These are phyloP conservation scores for Phoma sp. DNA, from an alignment of 2,329 filamentous ascomycete species.

Conservation along the genomic window DNA sequence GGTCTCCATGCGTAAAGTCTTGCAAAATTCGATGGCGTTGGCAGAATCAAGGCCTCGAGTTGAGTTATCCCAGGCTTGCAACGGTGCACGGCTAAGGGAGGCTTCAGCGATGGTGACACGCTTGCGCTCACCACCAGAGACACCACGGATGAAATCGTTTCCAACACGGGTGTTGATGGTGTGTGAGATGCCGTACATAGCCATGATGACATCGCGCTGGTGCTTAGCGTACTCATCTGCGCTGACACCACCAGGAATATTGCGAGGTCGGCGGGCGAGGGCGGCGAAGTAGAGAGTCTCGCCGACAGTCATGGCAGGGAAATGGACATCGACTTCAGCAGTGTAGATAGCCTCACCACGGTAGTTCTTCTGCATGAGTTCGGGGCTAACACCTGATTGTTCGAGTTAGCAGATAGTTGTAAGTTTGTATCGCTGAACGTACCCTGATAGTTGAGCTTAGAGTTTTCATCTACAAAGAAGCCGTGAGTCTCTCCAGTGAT, in stretches of 20 bases:
- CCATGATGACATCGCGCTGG: slow-evolving; percentile 73
- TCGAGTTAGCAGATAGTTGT: slow-evolving; percentile 13
- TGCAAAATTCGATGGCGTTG: slow-evolving; percentile 77
- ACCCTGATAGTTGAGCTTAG: slow-evolving; percentile 84
- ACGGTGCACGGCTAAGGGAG: slow-evolving; percentile 65
- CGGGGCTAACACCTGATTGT: slow-evolving; percentile 63
- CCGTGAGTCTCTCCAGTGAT: slow-evolving; percentile 84
- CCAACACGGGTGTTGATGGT: slow-evolving; percentile 75
- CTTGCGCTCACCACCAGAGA: slow-evolving; percentile 78
- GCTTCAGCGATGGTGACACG: slow-evolving; percentile 84
- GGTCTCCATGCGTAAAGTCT: slow-evolving; percentile 70
- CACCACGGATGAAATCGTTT: slow-evolving; percentile 76
- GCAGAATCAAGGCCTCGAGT: slow-evolving; percentile 76
- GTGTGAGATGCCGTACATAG: slow-evolving; percentile 70
- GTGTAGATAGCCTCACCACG: slow-evolving; percentile 88
- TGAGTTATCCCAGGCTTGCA: slow-evolving; percentile 80
- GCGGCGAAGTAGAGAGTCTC: slow-evolving; percentile 82
- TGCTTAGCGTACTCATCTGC: slow-evolving; percentile 64
- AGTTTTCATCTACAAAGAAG: slow-evolving; percentile 71
- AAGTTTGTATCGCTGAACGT: slow-evolving; percentile 8
- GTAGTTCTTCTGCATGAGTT: slow-evolving; percentile 79
- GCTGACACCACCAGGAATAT: slow-evolving; percentile 65
- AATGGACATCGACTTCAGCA: slow-evolving; percentile 82
- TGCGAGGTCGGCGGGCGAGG: slow-evolving; percentile 68
- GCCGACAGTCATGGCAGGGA: slow-evolving; percentile 76